Base-by-base conservation (phyloP, 306 rosid genomes). In the Begonia fuchsioides region DNA sequence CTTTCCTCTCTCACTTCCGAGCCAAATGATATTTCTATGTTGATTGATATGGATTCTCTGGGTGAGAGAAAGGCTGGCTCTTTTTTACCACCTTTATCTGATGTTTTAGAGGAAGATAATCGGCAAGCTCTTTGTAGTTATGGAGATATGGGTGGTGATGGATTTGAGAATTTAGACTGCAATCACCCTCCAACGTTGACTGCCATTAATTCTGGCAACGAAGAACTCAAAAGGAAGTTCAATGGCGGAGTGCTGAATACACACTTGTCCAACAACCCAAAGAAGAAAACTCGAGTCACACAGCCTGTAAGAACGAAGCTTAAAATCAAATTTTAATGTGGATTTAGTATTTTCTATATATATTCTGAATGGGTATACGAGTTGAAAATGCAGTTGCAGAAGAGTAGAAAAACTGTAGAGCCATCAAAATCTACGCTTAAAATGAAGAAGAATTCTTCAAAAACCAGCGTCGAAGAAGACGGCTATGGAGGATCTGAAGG, bases 211-310 rank as follows among this genome's bases (percentile, higher is more conserved):
- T 26, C 35, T 2, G 7, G 35, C 35, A 26, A 26, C 35, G 35
- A 26, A 26, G 35, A 26, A 10, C 45, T 41, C 45, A 41, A 41
- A 41, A 41, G 45, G 45, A 41, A 58, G 15, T 57, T 55, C 12
- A 60, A 61, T 48, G 74, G 61, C 38, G 54, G 64, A 61, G 26
- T 43, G 46, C 52, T 17, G 5, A 63, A 61, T 54, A 48, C 17
- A 2, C 50, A 39, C 50, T 35, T 43, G 19, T 60, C 69, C 0
- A 68, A 59, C 3, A 66, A 53, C 49, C 71, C 54, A 13, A 76
- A 72, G 73, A 84, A 78, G 74, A 81, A 71, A 44, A 32, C 72
- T 12, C 75, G 75, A 5, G 43, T 64, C 47, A 54, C 48, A 4
- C 35, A 26, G 35, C 35, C 5, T 1, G 35, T 26, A 26, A 26